Base-by-base conservation (phyloP, 331 rosid genomes). In the Quercus tomentella region DNA sequence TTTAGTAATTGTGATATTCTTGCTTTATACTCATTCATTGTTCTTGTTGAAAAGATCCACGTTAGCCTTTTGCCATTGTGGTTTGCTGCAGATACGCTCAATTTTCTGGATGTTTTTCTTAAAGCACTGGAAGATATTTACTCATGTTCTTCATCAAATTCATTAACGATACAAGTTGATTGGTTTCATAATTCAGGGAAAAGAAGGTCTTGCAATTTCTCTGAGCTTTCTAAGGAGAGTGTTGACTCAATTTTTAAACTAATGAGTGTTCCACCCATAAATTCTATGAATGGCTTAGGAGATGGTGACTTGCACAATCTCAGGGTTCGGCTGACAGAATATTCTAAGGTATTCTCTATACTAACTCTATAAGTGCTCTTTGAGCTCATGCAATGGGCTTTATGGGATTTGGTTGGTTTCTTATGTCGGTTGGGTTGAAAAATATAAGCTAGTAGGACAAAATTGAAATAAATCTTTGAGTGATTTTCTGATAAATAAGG, bases 1-100 rank as follows among this genome's bases (percentile, higher is more conserved):
- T 16, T 69, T 17, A 45, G 54, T 81, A 25, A 9, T 65, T 62
- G 0, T 22, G 49, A 76, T n/a, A 21, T 45, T 37, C 71, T 61
- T 49, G 9, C 7, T 6, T 70, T 76, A 2, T 66, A 18, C 25
- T 66, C 45, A 66, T 18, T 66, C 71, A 30, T 31, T 30, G 45
- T 18, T 66, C 45, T 17, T 8, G 25, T 63, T 63, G 70, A 82
- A 74, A 94, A 93, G 97, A 79, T 93, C 80, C 92, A 76, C 78
- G 58, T 85, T 74, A 83, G 88, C 76, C 92, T 93, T 81, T 93
- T 91, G 85, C 97, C 97, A 28, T 76, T 93, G 86, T 86, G 92
- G 92, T 91, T 87, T 89, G 90, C 90, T 83, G 89, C 92, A 84
- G 94, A 97, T 89, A 89, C 54, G 66, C 70, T 51, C 26, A 26